Conservation (phyloP, 2,329 filamentous ascomycete species). For the Decorospora gaudefroyi region DNA sequence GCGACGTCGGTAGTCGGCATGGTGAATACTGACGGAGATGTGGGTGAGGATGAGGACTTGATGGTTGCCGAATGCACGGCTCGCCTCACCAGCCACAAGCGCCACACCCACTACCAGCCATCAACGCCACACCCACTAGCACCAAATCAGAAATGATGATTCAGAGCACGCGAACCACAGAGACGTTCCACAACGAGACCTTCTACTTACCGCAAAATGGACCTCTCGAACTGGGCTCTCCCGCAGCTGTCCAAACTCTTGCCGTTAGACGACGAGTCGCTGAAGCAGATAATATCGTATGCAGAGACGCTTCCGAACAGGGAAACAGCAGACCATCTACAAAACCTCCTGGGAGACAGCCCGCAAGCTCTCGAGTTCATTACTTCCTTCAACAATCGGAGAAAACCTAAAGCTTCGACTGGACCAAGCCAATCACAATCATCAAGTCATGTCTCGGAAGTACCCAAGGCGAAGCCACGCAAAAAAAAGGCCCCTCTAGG, state of each 20-base stretch:
- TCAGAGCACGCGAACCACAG: constrained; percentile 17
- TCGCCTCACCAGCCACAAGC: constrained; percentile 17
- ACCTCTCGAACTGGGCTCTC: constrained; percentile 60
- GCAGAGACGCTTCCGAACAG: constrained; percentile 74
- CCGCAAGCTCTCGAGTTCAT: constrained; percentile 75
- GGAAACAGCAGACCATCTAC: constrained; percentile 81
- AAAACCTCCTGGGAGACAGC: constrained; percentile 84
- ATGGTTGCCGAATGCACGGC: constrained; percentile 24
- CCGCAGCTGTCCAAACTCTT: constrained; percentile 78
- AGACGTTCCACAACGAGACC: constrained; percentile 6
- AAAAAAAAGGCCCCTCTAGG: constrained; percentile 51
- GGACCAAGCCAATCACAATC: constrained; percentile 19
- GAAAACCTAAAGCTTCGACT: constrained; percentile 46
- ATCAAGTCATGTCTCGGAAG: constrained; percentile 34
- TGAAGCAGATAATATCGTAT: constrained; percentile 84
- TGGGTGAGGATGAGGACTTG: constrained; percentile 29
- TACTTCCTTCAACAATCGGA: constrained; percentile 71
- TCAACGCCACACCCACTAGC: constrained; percentile 24
- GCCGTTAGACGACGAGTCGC: constrained; percentile 80
- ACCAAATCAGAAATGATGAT: constrained; percentile 25
- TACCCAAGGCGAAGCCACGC: constrained; percentile 42
- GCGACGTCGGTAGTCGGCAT: constrained; percentile 69
- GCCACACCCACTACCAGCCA: constrained; percentile 27
- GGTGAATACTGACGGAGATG: constrained; percentile 16
- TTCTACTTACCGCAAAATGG: constrained; percentile 36